Evolutionary conservation across 1,284 basidiomycete species (phyloP), one percentile per base, ranked within the genome.

Genomic region (Phellopilus nigrolimitatus): DNA sequence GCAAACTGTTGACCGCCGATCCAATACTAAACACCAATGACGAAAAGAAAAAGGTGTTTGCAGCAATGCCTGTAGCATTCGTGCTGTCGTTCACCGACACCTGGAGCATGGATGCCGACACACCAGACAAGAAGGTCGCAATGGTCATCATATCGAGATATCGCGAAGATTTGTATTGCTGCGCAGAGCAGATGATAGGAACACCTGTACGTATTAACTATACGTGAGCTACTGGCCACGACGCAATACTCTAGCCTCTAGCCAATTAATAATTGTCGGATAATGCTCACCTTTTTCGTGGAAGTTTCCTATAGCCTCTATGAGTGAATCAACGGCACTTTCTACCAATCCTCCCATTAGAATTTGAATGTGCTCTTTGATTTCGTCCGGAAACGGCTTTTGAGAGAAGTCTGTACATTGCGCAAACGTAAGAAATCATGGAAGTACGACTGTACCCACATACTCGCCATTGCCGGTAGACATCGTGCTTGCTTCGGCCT

Each of bases 91-190:
- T 21, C n/a, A 21, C 27, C 12, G 49, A 50, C 12, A 50, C 8
- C 9, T 41, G 40, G 24, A 47, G 19, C 13, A 27, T 36, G 4
- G 45, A 47, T 24, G 24, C 45, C n/a, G 45, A 36, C 6, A 47
- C 45, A 24, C 33, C 43, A 28, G 43, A 45, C 17, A 45, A 13
- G n/a, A 45, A 45, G 2, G 41, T 50, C 31, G 49, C 28, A 17
- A 50, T 50, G 2, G 49, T 43, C 17, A 40, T 50, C 39, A 50
- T 30, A 19, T 50, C 22, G 9, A 50, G 33, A 36, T 50, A 50
- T 7, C 49, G 40, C 17, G 28, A 24, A 5, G 49, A 19, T 34
- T 36, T 38, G 25, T 31, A 7, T 21, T 50, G 15, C n/a, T 50
- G 49, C 8, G 28, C 24, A 12, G 33, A 40, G 36, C 24, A 44